Percentiles rank a stretch among this genome's conserved stretches.
phyloP scores from a whole-genome alignment of 2,329 filamentous ascomycete species.

The Daldinia sp. region DNA sequence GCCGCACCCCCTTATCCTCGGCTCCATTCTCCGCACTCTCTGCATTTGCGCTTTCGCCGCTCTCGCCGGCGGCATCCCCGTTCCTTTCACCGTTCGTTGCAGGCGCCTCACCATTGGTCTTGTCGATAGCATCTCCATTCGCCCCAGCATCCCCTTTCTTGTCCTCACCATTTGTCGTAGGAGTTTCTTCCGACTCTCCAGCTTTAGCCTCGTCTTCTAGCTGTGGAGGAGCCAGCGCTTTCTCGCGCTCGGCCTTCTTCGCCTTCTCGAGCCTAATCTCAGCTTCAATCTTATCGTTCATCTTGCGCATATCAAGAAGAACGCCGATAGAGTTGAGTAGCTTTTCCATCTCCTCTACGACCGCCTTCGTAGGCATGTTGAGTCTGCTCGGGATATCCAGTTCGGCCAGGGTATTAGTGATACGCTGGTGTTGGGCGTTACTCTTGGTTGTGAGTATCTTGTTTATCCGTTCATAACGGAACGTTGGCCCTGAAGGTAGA shows the following conservation, averaged over 20 bases:
- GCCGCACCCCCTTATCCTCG: conserved; percentile 52
- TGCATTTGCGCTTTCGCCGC: conserved; percentile 9
- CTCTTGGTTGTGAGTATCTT: conserved; percentile 84
- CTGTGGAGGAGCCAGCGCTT: conserved; percentile 47
- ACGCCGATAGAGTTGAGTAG: conserved; percentile 75
- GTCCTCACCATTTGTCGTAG: conserved; percentile 30
- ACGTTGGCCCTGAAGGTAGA: conserved; percentile 85
- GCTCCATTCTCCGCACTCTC: conserved; percentile 42
- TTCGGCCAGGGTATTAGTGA: conserved; percentile 77
- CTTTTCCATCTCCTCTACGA: conserved; percentile 77
- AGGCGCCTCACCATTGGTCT: neutral
- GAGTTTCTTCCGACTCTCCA: conserved; percentile 32
- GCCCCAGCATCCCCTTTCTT: conserved; percentile 10
- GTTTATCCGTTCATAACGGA: conserved; percentile 85
- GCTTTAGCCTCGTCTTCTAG: conserved; percentile 24
- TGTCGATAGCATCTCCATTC: neutral
- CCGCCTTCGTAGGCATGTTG: conserved; percentile 78
- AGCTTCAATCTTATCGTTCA: conserved; percentile 79
- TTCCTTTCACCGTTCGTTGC: conserved; percentile 11
- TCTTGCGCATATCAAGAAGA: conserved; percentile 79
- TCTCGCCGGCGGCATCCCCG: conserved; percentile 20
- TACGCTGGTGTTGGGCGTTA: conserved; percentile 79
- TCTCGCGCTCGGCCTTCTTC: conserved; percentile 67
- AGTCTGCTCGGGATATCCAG: conserved; percentile 77
- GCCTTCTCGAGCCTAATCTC: conserved; percentile 73